These are phyloP conservation scores for Syncephalastrum monosporum DNA, from an alignment of 371 early-diverging fungal species.

Conservation along the genomic window DNA sequence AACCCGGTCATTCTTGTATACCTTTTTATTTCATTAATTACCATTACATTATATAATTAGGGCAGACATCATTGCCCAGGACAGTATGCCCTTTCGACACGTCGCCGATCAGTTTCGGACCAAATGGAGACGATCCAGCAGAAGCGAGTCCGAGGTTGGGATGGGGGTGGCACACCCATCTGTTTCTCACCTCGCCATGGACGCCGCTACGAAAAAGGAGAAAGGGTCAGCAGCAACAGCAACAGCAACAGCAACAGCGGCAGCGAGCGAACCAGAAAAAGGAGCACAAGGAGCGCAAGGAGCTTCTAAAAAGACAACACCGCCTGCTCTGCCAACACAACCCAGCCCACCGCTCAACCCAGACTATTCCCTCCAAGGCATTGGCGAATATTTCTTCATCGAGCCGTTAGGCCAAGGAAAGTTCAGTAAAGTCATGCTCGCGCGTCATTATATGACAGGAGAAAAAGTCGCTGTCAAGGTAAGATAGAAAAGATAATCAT, in stretches of 20 bases:
- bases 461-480: slow-evolving; percentile 61
- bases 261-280: slow-evolving; percentile 8
- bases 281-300: slow-evolving; percentile 4
- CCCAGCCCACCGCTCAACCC: slow-evolving; percentile 46
- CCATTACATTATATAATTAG: background rate
- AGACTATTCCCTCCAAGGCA: slow-evolving; percentile 52
- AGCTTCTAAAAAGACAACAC: slow-evolving; percentile 7
- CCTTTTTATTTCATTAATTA: slow-evolving; percentile 7
- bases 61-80: slow-evolving; percentile 2
- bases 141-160: slow-evolving; percentile 20
- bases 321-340: slow-evolving; percentile 21
- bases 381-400: slow-evolving; percentile 81
- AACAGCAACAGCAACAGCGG: slow-evolving; percentile 10
- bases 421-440: slow-evolving; percentile 87
- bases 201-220: slow-evolving; percentile 3
- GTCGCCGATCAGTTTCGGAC: slow-evolving; percentile 34
- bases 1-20: slow-evolving; percentile 2
- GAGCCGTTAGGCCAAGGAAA: slow-evolving; percentile 86
- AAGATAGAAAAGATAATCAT: background rate
- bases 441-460: slow-evolving; percentile 72
- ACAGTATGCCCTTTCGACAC: slow-evolving; percentile 33
- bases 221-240: slow-evolving; percentile 10
- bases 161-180: background rate
- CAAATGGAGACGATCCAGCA: slow-evolving; percentile 39
- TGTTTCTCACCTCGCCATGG: background rate